A percentile compares a stretch with the other conserved stretches of the same genome.
These are phyloP conservation scores for Ploettnerulaceae sp. DNA, from an alignment of 2,329 filamentous ascomycete species.

Conservation along the genomic window DNA sequence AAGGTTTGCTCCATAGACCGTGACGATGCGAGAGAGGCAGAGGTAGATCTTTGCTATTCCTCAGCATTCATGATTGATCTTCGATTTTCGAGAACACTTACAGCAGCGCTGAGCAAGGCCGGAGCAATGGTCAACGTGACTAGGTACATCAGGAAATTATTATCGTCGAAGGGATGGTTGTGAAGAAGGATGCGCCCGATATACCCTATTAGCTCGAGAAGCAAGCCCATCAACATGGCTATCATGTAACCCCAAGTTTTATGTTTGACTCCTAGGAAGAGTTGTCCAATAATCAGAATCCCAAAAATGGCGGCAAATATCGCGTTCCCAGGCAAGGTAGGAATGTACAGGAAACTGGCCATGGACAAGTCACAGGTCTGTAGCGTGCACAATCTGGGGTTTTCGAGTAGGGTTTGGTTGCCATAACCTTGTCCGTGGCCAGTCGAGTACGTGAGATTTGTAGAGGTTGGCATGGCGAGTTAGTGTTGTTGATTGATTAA, in stretches of 20 bases:
- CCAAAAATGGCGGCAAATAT: conserved; percentile 50
- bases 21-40: conserved; percentile 49
- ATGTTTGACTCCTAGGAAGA: conserved; percentile 45
- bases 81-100: conserved; percentile 6
- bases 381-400: conserved; percentile 27
- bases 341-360: conserved; percentile 52
- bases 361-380: conserved; percentile 45
- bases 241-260: conserved; percentile 51
- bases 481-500: too few species aligned
- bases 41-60: conserved; percentile 47
- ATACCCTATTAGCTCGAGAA: conserved; percentile 51
- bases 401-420: conserved; percentile 25
- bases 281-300: conserved; percentile 39
- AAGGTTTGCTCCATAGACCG: conserved; percentile 47
- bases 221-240: conserved; percentile 45
- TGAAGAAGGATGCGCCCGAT: conserved; percentile 47
- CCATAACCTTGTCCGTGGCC: conserved; percentile 18
- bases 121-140: conserved; percentile 42
- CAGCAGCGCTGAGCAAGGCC: conserved; percentile 52
- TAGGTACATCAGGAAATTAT: conserved; percentile 55
- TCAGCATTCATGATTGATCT: not conserved
- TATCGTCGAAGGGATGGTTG: conserved; percentile 49
- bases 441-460: conserved; percentile 19
- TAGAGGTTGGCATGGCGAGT: too few species aligned
- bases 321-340: conserved; percentile 50